phyloP scores from a whole-genome alignment of 1,284 basidiomycete genomes.

The Stygiomarasmius scandens region DNA sequence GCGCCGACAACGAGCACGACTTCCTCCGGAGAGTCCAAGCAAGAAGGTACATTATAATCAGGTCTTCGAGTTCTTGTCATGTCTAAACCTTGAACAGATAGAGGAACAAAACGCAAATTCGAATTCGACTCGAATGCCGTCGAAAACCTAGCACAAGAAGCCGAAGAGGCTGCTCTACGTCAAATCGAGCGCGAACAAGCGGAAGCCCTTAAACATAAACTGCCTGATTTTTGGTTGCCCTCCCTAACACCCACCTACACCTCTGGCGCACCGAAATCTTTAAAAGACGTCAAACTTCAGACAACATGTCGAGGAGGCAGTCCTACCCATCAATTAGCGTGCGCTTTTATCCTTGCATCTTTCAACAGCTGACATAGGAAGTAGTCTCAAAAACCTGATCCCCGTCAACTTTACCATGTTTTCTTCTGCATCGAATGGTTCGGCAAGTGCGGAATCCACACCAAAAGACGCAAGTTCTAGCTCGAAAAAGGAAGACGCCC shows the following conservation, averaged over 20 bases:
- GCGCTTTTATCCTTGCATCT: conserved; percentile 31
- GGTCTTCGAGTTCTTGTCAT: background rate
- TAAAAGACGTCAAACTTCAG: conserved; percentile 82
- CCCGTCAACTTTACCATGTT: conserved; percentile 76
- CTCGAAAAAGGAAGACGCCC: conserved; percentile 50
- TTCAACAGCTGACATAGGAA: background rate
- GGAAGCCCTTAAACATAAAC: conserved; percentile 80
- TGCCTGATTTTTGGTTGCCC: conserved; percentile 95
- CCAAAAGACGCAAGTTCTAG: conserved; percentile 42
- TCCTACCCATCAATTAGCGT: conserved; percentile 76
- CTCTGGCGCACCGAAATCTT: conserved; percentile 59
- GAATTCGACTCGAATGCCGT: conserved; percentile 73
- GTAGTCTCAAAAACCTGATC: conserved; percentile 74
- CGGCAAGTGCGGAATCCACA: conserved; percentile 42
- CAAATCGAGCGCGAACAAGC: conserved; percentile 86
- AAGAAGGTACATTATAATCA: conserved; percentile 34
- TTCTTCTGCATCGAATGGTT: conserved; percentile 29
- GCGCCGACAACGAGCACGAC: conserved; percentile 37
- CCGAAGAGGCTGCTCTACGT: conserved; percentile 82
- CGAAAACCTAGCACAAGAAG: conserved; percentile 72
- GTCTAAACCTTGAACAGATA: conserved; percentile 36
- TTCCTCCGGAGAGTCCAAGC: conserved; percentile 17
- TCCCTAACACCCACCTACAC: conserved; percentile 83
- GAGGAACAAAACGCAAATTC: conserved; percentile 75
- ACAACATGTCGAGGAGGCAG: conserved; percentile 83